Percentiles rank a stretch among this genome's conserved stretches.
phyloP scores from a whole-genome alignment of 495 filamentous ascomycete species.

The Tetracladium marchalianum region DNA sequence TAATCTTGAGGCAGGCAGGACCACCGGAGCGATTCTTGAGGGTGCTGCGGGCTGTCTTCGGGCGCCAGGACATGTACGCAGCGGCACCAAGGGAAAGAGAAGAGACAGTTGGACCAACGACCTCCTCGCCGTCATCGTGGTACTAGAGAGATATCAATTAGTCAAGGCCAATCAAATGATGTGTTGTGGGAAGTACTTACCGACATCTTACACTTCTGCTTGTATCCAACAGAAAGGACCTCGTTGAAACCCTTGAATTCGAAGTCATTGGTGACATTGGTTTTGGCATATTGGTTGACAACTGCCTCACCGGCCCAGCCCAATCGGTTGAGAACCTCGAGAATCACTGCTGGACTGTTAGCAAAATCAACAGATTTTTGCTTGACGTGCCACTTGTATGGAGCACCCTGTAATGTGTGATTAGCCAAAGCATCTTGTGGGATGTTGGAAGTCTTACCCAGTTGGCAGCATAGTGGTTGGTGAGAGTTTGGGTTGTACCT shows the following conservation, averaged over 20 bases:
- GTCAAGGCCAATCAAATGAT: slow-evolving; percentile 2
- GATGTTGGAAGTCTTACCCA: slow-evolving; percentile 40
- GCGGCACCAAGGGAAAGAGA: slow-evolving; percentile 64
- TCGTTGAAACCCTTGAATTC: slow-evolving; percentile 56
- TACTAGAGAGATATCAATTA: slow-evolving; percentile 39
- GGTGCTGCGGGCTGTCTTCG: slow-evolving; percentile 49
- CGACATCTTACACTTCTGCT: slow-evolving; percentile 56
- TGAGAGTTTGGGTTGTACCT: slow-evolving; percentile 36
- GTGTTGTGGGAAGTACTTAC: slow-evolving; percentile 38
- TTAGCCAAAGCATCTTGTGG: not conserved
- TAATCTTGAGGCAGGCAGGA: slow-evolving; percentile 17
- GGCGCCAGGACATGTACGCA: slow-evolving; percentile 57
- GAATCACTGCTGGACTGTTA: slow-evolving; percentile 47
- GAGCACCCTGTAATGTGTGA: slow-evolving; percentile 51
- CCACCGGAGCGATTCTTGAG: slow-evolving; percentile 19
- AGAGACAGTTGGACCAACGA: slow-evolving; percentile 66
- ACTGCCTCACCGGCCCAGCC: slow-evolving; percentile 51
- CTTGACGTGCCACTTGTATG: slow-evolving; percentile 71
- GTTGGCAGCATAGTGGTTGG: slow-evolving; percentile 61
- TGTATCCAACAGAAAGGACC: slow-evolving; percentile 63
- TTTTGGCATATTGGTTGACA: slow-evolving; percentile 20
- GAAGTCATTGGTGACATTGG: slow-evolving; percentile 6
- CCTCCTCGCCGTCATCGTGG: slow-evolving; percentile 77
- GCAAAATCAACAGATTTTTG: slow-evolving; percentile 54
- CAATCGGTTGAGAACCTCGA: slow-evolving; percentile 47